Evolutionary conservation across 495 filamentous ascomycete species (phyloP).

Genomic region (Hyaloscypha variabilis): DNA sequence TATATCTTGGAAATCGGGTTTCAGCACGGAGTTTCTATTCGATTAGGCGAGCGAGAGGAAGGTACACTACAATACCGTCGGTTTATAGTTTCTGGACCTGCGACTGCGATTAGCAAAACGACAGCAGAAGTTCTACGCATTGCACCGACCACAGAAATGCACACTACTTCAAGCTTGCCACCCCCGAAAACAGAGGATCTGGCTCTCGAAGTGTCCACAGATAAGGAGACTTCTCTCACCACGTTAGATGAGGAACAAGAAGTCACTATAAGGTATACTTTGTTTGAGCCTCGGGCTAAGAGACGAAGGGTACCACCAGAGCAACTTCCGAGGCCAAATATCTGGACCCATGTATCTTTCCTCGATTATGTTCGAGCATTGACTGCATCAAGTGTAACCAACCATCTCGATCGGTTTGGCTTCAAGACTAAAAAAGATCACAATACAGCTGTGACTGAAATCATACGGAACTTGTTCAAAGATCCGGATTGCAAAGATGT

Average conservation of each 20-base stretch:
- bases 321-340: conserved; percentile 12
- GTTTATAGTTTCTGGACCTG: conserved; percentile 28
- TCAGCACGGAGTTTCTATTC: conserved; percentile 21
- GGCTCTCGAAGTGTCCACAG: neutral
- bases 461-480: conserved; percentile 18
- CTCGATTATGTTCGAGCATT: conserved; percentile 15
- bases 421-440: conserved; percentile 6
- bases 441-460: neutral
- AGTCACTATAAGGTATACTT: neutral
- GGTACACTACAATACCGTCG: neutral
- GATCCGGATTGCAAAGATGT: conserved; percentile 17
- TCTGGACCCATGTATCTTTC: conserved; percentile 24
- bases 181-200: neutral
- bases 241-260: neutral
- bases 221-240: neutral
- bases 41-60: conserved; percentile 8
- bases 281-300: neutral
- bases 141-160: conserved; percentile 14
- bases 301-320: neutral
- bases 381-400: conserved; percentile 15
- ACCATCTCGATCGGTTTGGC: conserved; percentile 16
- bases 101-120: conserved; percentile 14
- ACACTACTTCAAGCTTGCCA: neutral
- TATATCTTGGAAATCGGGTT: conserved; percentile 23
- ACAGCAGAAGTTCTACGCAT: conserved; percentile 19